These are phyloP conservation scores for Oryza brachyantha DNA, from an alignment of 176 grass and related monocot genomes.

Conservation along the genomic window DNA sequence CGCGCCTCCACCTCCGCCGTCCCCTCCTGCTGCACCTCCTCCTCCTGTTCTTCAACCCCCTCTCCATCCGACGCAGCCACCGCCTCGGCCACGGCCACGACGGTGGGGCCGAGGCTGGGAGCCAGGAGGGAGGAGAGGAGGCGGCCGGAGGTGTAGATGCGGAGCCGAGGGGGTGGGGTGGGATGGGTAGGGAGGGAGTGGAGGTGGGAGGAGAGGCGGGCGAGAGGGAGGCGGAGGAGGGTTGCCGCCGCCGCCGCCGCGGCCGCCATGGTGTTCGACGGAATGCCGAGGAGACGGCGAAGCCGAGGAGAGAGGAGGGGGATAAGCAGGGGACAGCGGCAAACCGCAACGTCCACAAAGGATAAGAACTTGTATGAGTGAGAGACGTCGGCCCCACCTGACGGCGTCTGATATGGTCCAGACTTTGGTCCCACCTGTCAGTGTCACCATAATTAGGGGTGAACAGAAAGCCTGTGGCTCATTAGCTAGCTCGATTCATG, in stretches of 20 bases:
- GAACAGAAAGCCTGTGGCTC: too few relatives aligned
- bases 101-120: neutral
- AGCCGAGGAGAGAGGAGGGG: neutral
- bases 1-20: conserved; percentile 17
- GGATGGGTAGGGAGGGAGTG: conserved; percentile 1
- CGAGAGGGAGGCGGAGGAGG: conserved; percentile 53
- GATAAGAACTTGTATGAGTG: neutral
- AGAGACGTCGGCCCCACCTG: neutral
- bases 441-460: too few relatives aligned
- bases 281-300: conserved; percentile 18
- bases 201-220: conserved; percentile 28
- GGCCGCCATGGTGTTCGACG: conserved; percentile 45
- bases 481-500: too few relatives aligned
- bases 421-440: neutral
- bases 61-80: conserved; percentile 7
- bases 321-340: conserved; percentile 16
- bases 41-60: conserved; percentile 8
- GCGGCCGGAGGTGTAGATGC: conserved; percentile 3
- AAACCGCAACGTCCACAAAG: neutral
- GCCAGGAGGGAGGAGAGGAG: conserved; percentile 32
- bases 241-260: conserved; percentile 33
- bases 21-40: conserved; percentile 9
- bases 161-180: conserved; percentile 23
- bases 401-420: neutral
- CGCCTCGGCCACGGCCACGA: conserved; percentile 23